These are phyloP conservation scores for Collariella sp. DNA, from an alignment of 495 filamentous ascomycete genomes.

Conservation along the genomic window DNA sequence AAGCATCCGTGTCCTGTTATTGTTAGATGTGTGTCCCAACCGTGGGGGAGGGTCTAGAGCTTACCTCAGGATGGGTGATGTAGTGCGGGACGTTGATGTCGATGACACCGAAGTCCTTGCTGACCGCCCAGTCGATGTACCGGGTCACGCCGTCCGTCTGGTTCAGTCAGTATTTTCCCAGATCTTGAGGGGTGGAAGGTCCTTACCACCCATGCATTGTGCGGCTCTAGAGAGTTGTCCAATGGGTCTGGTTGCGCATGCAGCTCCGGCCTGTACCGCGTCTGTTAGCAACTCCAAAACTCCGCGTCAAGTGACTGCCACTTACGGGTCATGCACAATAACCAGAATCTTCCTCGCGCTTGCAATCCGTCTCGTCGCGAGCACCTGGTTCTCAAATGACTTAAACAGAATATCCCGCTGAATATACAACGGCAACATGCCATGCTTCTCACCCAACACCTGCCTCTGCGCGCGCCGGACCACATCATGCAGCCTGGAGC, in stretches of 20 bases:
- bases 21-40: no score
- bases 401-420: conserved; percentile 59
- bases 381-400: conserved; percentile 80
- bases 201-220: conserved; percentile 81
- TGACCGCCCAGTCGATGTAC: conserved; percentile 74
- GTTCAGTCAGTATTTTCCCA: conserved; percentile 28
- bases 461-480: conserved; percentile 65
- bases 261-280: conserved; percentile 56
- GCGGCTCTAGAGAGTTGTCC: conserved; percentile 63
- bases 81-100: conserved; percentile 83
- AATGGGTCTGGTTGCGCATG: conserved; percentile 57
- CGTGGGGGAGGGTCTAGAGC: no score
- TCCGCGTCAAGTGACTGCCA: neutral
- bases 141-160: conserved; percentile 68
- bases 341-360: conserved; percentile 50
- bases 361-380: conserved; percentile 54
- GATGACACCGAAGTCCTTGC: conserved; percentile 66
- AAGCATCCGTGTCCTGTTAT: conserved; percentile 25
- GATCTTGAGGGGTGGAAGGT: neutral
- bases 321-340: conserved; percentile 77
- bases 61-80: conserved; percentile 48
- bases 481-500: conserved; percentile 50
- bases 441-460: conserved; percentile 56
- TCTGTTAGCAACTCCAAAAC: conserved; percentile 13
- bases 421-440: conserved; percentile 68